These are phyloP conservation scores for Paecilomyces formosus DNA, from an alignment of 2,329 filamentous ascomycete genomes.

Conservation along the genomic window DNA sequence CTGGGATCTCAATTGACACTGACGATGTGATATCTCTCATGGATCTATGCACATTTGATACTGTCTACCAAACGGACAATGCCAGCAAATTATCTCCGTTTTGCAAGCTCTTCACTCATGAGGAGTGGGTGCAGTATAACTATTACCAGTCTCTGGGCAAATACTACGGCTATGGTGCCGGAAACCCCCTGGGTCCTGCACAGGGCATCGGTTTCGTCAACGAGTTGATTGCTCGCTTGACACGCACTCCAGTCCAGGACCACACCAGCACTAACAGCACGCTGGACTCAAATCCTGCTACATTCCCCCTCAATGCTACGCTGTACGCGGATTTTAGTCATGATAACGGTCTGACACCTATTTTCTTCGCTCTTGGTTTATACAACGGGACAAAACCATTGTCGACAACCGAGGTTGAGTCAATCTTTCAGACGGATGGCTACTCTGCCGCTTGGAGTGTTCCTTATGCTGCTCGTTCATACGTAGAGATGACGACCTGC, in stretches of 20 bases:
- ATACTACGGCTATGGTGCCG: constrained; percentile 72
- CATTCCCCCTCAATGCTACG: constrained; percentile 62
- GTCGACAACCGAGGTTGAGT: constrained; percentile 41
- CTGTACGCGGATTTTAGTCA: constrained; percentile 88
- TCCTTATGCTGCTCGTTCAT: constrained; percentile 72
- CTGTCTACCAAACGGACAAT: constrained; percentile 51
- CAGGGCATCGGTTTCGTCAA: constrained; percentile 84
- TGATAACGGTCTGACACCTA: constrained; percentile 76
- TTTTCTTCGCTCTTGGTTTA: constrained; percentile 70
- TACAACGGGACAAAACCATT: constrained; percentile 59
- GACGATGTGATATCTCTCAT: constrained; percentile 65
- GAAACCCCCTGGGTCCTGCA: constrained; percentile 72
- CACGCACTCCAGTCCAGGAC: constrained; percentile 59
- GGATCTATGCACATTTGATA: constrained; percentile 83
- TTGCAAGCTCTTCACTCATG: constrained; percentile 64
- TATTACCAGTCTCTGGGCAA: constrained; percentile 75
- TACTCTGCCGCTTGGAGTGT: constrained; percentile 73
- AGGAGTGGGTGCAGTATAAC: constrained; percentile 71
- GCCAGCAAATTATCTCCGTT: constrained; percentile 57
- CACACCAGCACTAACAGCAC: constrained; percentile 70
- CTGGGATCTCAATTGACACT: constrained; percentile 57
- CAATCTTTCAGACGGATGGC: constrained; percentile 51
- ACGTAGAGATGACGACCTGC: constrained; percentile 82
- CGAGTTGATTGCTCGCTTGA: constrained; percentile 76
- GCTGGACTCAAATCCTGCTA: constrained; percentile 56